Conservation (phyloP, 352 stramenopile genomes). For the Aphanomyces euteiches region DNA sequence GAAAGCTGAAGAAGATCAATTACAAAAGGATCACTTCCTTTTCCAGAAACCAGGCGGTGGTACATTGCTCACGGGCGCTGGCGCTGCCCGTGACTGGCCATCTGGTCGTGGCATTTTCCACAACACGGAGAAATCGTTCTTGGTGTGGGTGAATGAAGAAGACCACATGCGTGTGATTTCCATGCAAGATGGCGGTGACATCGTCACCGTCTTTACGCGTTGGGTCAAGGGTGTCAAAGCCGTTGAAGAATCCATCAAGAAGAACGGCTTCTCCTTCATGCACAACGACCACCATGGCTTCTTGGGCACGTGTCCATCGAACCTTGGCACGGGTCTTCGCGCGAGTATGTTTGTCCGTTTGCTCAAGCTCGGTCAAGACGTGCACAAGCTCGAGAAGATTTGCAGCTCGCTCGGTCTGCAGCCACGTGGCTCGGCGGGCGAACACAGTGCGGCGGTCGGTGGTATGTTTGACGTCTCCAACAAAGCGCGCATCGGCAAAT, state of each 20-base stretch:
- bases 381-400: slow-evolving; percentile 76
- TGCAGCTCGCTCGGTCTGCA: slow-evolving; percentile 77
- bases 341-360: slow-evolving; percentile 88
- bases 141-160: slow-evolving; percentile 88
- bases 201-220: slow-evolving; percentile 86
- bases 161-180: slow-evolving; percentile 89
- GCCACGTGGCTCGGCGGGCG: slow-evolving; percentile 70
- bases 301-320: slow-evolving; percentile 85
- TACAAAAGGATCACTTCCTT: slow-evolving; percentile 89
- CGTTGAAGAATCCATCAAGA: slow-evolving; percentile 73
- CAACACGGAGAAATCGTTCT: slow-evolving; percentile 87
- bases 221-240: slow-evolving; percentile 78
- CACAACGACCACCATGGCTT: slow-evolving; percentile 78
- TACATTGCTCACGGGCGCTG: slow-evolving; percentile 76
- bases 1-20: slow-evolving; percentile 86
- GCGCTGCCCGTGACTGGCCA: slow-evolving; percentile 90
- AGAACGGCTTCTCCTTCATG: slow-evolving; percentile 71
- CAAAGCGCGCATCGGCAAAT: slow-evolving; percentile 85
- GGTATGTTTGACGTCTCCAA: slow-evolving; percentile 87
- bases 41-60: slow-evolving; percentile 91
- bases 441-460: slow-evolving; percentile 85
- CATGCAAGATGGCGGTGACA: slow-evolving; percentile 88
- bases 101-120: slow-evolving; percentile 91
- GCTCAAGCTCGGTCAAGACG: slow-evolving; percentile 79
- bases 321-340: slow-evolving; percentile 85